These are phyloP conservation scores for Chalciporus pseudorubinellus DNA, from an alignment of 768 basidiomycete genomes.

Conservation along the genomic window DNA sequence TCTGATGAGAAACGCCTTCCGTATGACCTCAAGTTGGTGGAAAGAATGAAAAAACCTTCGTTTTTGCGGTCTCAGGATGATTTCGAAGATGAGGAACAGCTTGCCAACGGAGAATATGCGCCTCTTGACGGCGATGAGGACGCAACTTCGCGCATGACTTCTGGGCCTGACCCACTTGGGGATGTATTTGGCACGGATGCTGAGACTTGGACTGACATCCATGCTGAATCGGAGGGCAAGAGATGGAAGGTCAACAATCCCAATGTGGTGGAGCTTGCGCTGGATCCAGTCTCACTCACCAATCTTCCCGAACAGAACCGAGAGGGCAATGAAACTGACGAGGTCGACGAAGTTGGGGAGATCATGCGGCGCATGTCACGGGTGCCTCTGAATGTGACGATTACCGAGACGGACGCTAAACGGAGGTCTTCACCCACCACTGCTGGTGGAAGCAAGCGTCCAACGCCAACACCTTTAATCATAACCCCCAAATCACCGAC, in stretches of 20 bases:
- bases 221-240: conserved; percentile 30
- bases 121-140: conserved; percentile 32
- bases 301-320: conserved; percentile 23
- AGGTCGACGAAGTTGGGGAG: conserved; percentile 34
- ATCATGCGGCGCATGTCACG: conserved; percentile 42
- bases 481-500: conserved; percentile 40
- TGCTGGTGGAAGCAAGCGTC: conserved; percentile 35
- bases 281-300: conserved; percentile 43
- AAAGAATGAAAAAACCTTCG: conserved; percentile 43
- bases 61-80: conserved; percentile 27
- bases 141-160: conserved; percentile 38
- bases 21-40: conserved; percentile 51
- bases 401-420: conserved; percentile 38
- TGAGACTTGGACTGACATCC: conserved; percentile 60
- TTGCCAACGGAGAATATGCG: conserved; percentile 23
- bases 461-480: conserved; percentile 58
- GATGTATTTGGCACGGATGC: conserved; percentile 68
- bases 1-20: conserved; percentile 37
- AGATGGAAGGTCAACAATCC: conserved; percentile 32
- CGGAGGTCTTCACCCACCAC: conserved; percentile 37
- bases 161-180: conserved; percentile 48
- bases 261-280: conserved; percentile 51
- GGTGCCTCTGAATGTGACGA: conserved; percentile 31
- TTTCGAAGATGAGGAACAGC: conserved; percentile 29
- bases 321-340: conserved; percentile 32